A percentile compares a stretch with the other conserved stretches of the same genome.
phyloP scores from a whole-genome alignment of 176 grass and related monocot species.

The Pharus latifolius region DNA sequence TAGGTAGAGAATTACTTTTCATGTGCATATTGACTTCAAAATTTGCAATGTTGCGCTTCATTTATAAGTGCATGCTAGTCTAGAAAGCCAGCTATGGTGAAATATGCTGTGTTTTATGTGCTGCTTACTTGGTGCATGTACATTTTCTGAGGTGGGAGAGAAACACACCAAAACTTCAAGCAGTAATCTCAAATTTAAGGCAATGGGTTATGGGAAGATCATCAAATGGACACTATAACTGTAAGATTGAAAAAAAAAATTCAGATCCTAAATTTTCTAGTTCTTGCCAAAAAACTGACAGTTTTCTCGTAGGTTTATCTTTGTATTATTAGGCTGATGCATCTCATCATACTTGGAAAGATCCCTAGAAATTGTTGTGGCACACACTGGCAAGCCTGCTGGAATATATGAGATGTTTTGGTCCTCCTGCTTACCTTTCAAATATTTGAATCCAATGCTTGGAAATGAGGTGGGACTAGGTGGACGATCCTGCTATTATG shows the following conservation, averaged over 20 bases:
- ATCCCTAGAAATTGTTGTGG: conserved; percentile 1
- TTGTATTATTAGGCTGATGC: background rate
- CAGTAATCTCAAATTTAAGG: background rate
- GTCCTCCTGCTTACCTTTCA: background rate
- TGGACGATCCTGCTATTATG: background rate
- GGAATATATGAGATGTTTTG: background rate
- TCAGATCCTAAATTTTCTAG: conserved; percentile 4
- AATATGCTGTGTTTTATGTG: too few species aligned
- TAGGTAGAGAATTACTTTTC: conserved; percentile 3
- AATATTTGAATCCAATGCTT: background rate
- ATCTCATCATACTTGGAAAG: background rate
- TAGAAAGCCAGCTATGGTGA: background rate
- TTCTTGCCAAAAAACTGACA: background rate
- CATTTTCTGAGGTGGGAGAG: too few species aligned
- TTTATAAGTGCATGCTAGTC: background rate
- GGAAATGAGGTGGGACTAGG: background rate
- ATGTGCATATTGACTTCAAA: background rate
- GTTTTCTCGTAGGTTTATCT: background rate
- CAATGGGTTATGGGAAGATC: background rate
- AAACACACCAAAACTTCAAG: too few species aligned
- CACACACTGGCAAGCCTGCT: background rate
- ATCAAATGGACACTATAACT: background rate
- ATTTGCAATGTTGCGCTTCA: background rate
- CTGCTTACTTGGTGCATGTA: too few species aligned
- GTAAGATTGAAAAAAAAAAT: conserved; percentile 6